A percentile compares a stretch with the other conserved stretches of the same genome.
These are phyloP conservation scores for Parsonsia alboflavescens DNA, from an alignment of 257 asterid genomes.

Conservation along the genomic window DNA sequence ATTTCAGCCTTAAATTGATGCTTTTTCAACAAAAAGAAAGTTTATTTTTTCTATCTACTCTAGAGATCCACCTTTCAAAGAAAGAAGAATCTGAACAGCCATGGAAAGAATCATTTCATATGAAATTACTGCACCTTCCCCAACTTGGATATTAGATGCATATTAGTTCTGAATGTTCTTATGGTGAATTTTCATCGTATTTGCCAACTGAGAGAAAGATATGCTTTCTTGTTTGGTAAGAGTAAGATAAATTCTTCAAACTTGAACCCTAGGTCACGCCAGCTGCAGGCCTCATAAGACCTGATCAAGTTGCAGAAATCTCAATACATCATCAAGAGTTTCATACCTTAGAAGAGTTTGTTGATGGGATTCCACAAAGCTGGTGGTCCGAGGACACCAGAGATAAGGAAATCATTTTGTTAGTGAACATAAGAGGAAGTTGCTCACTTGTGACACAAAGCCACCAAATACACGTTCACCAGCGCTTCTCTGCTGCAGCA, in stretches of 20 bases:
- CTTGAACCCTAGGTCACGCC: constrained; percentile 57
- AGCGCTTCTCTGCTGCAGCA: constrained; percentile 30
- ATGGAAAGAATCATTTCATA: neutral
- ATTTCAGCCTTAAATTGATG: too few species aligned
- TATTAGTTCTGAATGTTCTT: too few species aligned
- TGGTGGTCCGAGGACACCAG: constrained; percentile 82
- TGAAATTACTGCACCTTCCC: neutral
- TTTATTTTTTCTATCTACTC: neutral
- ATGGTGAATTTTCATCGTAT: neutral
- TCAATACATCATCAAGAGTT: constrained; percentile 58
- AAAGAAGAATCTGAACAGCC: neutral
- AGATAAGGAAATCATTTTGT: constrained; percentile 59
- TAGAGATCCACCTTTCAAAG: neutral
- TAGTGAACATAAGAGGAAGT: constrained; percentile 50
- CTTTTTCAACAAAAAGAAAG: neutral
- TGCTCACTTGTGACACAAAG: constrained; percentile 41
- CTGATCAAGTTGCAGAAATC: constrained; percentile 53
- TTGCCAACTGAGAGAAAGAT: neutral
- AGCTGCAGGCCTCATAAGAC: constrained; percentile 56
- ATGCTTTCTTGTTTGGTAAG: neutral
- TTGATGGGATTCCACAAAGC: constrained; percentile 62
- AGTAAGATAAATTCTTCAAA: neutral
- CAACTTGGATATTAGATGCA: too few species aligned
- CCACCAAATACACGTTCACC: constrained; percentile 46
- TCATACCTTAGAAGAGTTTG: constrained; percentile 51